These are phyloP conservation scores for Ogataea methanolica DNA, from an alignment of 805 yeast genomes.

Conservation along the genomic window DNA sequence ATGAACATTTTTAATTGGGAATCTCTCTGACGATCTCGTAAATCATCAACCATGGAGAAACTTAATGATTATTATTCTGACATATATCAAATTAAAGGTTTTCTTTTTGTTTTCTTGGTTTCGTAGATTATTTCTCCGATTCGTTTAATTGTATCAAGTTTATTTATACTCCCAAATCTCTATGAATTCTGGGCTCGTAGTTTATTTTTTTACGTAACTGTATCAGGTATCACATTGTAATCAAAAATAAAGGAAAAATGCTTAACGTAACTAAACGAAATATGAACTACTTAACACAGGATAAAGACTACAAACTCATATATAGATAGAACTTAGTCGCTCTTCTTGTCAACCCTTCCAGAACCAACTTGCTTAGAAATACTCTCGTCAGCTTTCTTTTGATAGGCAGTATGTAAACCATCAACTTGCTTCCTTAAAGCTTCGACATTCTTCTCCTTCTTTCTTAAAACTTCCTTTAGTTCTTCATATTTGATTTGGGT, in stretches of 20 bases:
- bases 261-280: no score
- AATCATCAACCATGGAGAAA: conserved; percentile 25
- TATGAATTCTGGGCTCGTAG: no score
- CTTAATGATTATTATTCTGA: conserved; percentile 19
- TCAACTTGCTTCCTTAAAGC: conserved; percentile 40
- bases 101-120: neutral
- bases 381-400: conserved; percentile 29
- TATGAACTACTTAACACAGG: no score
- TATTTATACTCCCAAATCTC: no score
- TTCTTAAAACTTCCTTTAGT: conserved; percentile 13
- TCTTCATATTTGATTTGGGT: conserved; percentile 25
- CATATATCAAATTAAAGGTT: neutral
- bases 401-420: conserved; percentile 38
- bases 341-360: neutral
- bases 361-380: neutral
- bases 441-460: conserved; percentile 19
- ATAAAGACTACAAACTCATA: no score
- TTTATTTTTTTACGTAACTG: neutral
- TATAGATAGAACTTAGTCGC: neutral
- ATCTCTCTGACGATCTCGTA: conserved; percentile 31
- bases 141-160: neutral
- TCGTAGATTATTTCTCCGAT: neutral
- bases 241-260: neutral
- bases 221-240: neutral
- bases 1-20: conserved; percentile 29